A percentile compares a stretch with the other conserved stretches of the same genome.
Evolutionary conservation across 805 yeast genomes (phyloP).

Genomic region (Pichia heedii): DNA sequence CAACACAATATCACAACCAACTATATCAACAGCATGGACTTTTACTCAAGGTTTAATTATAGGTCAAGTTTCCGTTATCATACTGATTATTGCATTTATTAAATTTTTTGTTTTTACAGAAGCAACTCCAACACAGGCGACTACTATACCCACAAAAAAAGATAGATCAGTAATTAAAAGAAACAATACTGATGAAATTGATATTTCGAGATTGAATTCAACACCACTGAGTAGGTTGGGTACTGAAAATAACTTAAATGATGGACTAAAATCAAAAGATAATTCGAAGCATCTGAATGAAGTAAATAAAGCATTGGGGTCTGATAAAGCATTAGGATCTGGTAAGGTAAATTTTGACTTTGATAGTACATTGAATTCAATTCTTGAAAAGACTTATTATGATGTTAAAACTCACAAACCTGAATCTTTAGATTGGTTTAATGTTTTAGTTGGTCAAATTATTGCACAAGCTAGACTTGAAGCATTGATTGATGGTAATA

Average conservation of each 20-base stretch:
- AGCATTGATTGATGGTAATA: slow-evolving; percentile 76
- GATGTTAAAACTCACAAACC: slow-evolving; percentile 81
- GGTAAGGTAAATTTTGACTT: slow-evolving; percentile 4
- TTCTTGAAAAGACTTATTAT: slow-evolving; percentile 86
- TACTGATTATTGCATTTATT: slow-evolving; percentile 54
- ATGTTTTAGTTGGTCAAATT: slow-evolving; percentile 86
- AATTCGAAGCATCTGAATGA: slow-evolving; percentile 3
- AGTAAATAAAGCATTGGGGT: background rate
- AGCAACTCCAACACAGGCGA: slow-evolving; percentile 30
- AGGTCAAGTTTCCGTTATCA: slow-evolving; percentile 66
- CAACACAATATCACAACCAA: slow-evolving; percentile 2
- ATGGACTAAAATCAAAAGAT: background rate
- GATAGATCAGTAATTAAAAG: slow-evolving; percentile 14
- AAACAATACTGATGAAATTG: slow-evolving; percentile 5
- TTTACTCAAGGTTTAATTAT: slow-evolving; percentile 67
- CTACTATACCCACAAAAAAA: slow-evolving; percentile 26
- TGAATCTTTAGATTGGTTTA: slow-evolving; percentile 95
- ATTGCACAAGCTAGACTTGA: slow-evolving; percentile 83
- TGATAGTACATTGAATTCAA: slow-evolving; percentile 24
- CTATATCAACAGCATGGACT: slow-evolving; percentile 37
- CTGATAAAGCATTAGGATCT: background rate
- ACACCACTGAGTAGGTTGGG: background rate
- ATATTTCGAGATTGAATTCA: background rate
- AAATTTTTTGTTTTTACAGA: slow-evolving; percentile 74
- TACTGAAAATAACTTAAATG: background rate